Evolutionary conservation across 352 stramenopile species (phyloP).

Genomic region (Thalassiosira ordinaria): DNA sequence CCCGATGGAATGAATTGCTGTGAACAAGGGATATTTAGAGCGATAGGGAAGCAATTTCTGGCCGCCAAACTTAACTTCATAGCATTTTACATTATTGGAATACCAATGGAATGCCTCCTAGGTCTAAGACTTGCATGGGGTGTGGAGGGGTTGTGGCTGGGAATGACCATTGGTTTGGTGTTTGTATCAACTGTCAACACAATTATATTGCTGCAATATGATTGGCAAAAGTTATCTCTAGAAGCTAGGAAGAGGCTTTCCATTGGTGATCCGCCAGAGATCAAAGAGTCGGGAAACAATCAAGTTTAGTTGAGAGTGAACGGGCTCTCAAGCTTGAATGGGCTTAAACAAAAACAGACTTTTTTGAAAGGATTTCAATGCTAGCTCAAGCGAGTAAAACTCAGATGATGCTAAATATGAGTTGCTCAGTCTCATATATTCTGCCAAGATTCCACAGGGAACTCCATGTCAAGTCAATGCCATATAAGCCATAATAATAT

Average conservation of each 20-base stretch:
- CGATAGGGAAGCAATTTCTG: conserved; percentile 86
- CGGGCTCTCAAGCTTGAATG: too few species aligned
- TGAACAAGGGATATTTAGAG: conserved; percentile 86
- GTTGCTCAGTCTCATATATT: too few species aligned
- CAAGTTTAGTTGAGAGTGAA: too few species aligned
- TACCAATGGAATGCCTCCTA: conserved; percentile 85
- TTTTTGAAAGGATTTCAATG: too few species aligned
- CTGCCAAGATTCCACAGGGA: too few species aligned
- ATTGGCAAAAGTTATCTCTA: conserved; percentile 85
- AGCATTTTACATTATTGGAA: conserved; percentile 85
- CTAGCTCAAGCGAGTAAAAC: too few species aligned
- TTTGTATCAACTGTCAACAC: conserved; percentile 83
- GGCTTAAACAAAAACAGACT: too few species aligned
- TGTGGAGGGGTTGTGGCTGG: conserved; percentile 86
- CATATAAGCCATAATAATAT: too few species aligned
- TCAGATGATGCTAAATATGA: too few species aligned
- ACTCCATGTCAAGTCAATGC: too few species aligned
- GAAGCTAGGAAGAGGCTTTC: conserved; percentile 50
- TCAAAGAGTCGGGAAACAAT: too few species aligned
- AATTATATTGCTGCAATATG: conserved; percentile 83
- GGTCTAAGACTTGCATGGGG: conserved; percentile 76
- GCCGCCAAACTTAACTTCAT: conserved; percentile 88
- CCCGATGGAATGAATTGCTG: conserved; percentile 86
- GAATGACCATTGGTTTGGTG: conserved; percentile 84
- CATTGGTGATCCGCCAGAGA: too few species aligned